Percentiles rank a stretch among this genome's conserved stretches.
These are phyloP conservation scores for Moricandia arvensis DNA, from an alignment of 345 rosid genomes.

Conservation along the genomic window DNA sequence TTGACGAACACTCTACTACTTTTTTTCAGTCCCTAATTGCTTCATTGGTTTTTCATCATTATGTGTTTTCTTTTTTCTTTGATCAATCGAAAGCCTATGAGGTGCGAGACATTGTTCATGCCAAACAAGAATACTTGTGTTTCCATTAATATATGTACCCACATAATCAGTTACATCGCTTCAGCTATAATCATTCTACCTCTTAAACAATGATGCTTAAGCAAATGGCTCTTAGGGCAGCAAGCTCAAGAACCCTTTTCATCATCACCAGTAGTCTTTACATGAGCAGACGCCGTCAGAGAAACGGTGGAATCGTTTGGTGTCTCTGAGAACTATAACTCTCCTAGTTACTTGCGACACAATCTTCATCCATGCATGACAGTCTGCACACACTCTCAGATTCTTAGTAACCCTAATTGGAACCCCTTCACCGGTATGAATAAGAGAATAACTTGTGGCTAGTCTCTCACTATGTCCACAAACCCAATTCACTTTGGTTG, in stretches of 20 bases:
- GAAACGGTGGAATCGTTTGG: slow-evolving; percentile 64
- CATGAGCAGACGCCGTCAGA: slow-evolving; percentile 55
- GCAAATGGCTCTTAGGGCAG: slow-evolving; percentile 55
- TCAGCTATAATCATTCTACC: slow-evolving; percentile 67
- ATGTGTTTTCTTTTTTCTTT: not conserved
- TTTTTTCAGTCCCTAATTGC: not conserved
- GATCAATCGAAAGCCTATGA: not conserved
- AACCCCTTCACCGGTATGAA: slow-evolving; percentile 43
- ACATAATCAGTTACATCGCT: slow-evolving; percentile 49
- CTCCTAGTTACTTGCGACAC: slow-evolving; percentile 41
- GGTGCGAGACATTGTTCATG: not conserved
- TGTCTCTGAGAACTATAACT: slow-evolving; percentile 57
- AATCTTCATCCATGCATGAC: slow-evolving; percentile 51
- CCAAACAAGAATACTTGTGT: slow-evolving; percentile 4
- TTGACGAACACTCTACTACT: not conserved
- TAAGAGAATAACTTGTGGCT: slow-evolving; percentile 48
- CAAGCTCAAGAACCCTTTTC: slow-evolving; percentile 58
- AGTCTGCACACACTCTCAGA: slow-evolving; percentile 61
- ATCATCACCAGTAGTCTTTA: slow-evolving; percentile 52
- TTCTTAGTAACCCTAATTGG: slow-evolving; percentile 57
- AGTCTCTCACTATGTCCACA: slow-evolving; percentile 65
- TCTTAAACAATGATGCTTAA: slow-evolving; percentile 57
- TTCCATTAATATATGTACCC: slow-evolving; percentile 13
- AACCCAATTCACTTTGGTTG: slow-evolving; percentile 44
- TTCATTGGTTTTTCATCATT: not conserved